Evolutionary conservation across 202 grass and related monocot species (phyloP), one percentile per base, ranked within the genome.

Genomic region (Carex sylvatica): DNA sequence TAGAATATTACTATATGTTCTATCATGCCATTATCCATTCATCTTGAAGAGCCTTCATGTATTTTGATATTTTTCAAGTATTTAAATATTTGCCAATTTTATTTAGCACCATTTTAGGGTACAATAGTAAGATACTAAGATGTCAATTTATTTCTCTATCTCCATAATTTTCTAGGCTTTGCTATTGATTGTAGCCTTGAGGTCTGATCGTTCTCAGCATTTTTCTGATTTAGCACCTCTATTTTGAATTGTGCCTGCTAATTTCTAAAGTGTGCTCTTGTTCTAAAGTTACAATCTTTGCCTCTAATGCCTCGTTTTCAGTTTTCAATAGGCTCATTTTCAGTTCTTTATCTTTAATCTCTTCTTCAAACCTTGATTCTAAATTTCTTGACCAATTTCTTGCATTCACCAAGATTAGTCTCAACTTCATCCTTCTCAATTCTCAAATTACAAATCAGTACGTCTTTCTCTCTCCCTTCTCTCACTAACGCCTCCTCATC

Each of bases 201-300:
- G 74, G 49, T 76, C 59, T n/a, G n/a, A n/a, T n/a, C n/a, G n/a
- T 83, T 87, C 61, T 88, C 61, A 38, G 38, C 75, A 44, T 74
- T 94, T 79, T 60, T 86, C 40, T 83, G 86, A 78, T 85, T 67
- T 0, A 94, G 64, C 56, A 75, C 80, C 84, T 93, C 84, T 4
- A 91, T 85, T 74, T 86, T 0, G 26, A 81, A 68, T 33, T 87
- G 33, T 91, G 82, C 78, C 79, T 64, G 19, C 8, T 2, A 28
- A 82, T 53, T 87, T 88, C 88, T 38, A 7, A 16, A 44, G 5
- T 23, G 19, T 70, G 40, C 9, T 82, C 61, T 69, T 49, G 16
- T 56, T 67, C 80, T 53, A 82, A n/a, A 38, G 44, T 13, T 0
- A 28, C 5, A 11, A 82, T 68, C 46, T 82, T 82, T 33, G 15